Evolutionary conservation across 2,329 filamentous ascomycete species (phyloP).

Genomic region (Colletotrichum liaoningense): DNA sequence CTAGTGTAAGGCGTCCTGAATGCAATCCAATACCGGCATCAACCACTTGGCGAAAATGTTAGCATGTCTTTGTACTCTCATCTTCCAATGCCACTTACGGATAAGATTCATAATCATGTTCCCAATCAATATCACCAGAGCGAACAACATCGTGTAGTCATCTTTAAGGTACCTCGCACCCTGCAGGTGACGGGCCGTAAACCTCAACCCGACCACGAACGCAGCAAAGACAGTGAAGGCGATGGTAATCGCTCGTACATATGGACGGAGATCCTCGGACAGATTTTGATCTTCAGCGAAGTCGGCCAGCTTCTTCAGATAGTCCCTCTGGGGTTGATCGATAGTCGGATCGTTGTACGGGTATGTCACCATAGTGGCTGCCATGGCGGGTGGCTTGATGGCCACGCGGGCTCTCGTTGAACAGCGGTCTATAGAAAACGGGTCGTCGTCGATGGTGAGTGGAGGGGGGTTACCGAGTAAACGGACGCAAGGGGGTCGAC

Average conservation of each 20-base stretch:
- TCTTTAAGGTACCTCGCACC: slow-evolving; percentile 27
- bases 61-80: neutral
- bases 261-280: slow-evolving; percentile 17
- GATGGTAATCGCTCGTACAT: slow-evolving; percentile 28
- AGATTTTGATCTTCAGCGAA: slow-evolving; percentile 26
- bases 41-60: slow-evolving; percentile 3
- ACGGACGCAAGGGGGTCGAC: neutral
- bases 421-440: neutral
- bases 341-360: slow-evolving; percentile 27
- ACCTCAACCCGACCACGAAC: slow-evolving; percentile 23
- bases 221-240: slow-evolving; percentile 29
- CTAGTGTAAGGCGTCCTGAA: slow-evolving; percentile 22
- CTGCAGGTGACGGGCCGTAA: slow-evolving; percentile 27
- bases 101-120: slow-evolving; percentile 33
- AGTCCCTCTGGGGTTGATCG: slow-evolving; percentile 20
- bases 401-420: slow-evolving; percentile 21
- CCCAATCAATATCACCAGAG: slow-evolving; percentile 14
- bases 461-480: slow-evolving; percentile 10
- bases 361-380: slow-evolving; percentile 18
- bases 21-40: slow-evolving; percentile 25
- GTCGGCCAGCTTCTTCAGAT: slow-evolving; percentile 27
- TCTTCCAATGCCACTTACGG: neutral
- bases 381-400: slow-evolving; percentile 17
- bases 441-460: neutral
- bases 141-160: slow-evolving; percentile 28